Percentiles rank a stretch among this genome's conserved stretches.
phyloP scores from a whole-genome alignment of 225 moss, liverwort and hornwort species.

The Neckera pumila region DNA sequence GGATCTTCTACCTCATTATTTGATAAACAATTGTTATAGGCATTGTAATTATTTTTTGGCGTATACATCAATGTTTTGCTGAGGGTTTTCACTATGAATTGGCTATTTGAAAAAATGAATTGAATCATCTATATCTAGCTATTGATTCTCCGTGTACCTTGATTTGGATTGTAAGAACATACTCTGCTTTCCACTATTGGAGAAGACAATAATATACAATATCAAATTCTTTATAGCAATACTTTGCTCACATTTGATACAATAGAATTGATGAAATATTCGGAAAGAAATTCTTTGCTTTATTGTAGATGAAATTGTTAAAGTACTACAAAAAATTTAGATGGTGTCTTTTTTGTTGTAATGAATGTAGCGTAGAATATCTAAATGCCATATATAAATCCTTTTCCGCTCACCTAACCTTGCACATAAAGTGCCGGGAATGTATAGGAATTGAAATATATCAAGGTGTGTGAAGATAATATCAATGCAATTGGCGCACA shows the following conservation, averaged over 20 bases:
- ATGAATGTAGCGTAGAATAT: fast-evolving
- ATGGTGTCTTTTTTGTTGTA: background rate
- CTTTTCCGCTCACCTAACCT: fast-evolving
- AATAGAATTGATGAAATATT: background rate
- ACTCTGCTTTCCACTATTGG: background rate
- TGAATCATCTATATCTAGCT: background rate
- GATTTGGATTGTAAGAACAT: fast-evolving
- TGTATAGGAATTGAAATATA: fast-evolving
- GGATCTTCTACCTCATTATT: too few species aligned
- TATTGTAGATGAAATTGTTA: fast-evolving
- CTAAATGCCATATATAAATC: fast-evolving
- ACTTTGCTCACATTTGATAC: background rate
- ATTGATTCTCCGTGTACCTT: background rate
- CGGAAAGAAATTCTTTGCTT: fast-evolving
- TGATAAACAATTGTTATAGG: too few species aligned
- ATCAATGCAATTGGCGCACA: too few species aligned
- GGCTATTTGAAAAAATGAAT: background rate
- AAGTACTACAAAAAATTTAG: fast-evolving
- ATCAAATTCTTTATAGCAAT: too few species aligned
- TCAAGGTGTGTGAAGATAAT: background rate
- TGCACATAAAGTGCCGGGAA: fast-evolving
- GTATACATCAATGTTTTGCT: background rate
- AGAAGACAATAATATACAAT: too few species aligned
- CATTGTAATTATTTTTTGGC: background rate
- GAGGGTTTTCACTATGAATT: background rate